Evolutionary conservation across 345 rosid genomes (phyloP).

Genomic region (Hevea brasiliensis): DNA sequence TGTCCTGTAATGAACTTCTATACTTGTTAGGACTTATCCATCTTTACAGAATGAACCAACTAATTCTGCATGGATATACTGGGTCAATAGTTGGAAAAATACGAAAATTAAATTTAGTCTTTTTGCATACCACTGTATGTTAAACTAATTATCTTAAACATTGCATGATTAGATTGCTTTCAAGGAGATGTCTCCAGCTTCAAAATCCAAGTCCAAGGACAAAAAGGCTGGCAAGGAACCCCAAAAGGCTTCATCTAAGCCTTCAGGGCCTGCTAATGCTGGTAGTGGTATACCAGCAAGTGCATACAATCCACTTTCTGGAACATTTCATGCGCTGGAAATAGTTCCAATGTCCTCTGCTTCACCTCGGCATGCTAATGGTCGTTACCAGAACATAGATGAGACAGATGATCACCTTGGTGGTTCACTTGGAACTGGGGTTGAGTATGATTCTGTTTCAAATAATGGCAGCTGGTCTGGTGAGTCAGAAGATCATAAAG

Average conservation of each 20-base stretch:
- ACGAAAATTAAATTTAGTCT: too few species aligned
- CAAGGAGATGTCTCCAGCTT: conserved; percentile 60
- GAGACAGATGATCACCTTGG: conserved; percentile 61
- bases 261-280: conserved; percentile 48
- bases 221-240: conserved; percentile 70
- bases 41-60: too few species aligned
- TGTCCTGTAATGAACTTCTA: too few species aligned
- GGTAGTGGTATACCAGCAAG: conserved; percentile 57
- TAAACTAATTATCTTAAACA: conserved; percentile 10
- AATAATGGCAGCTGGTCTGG: conserved; percentile 93
- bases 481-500: conserved; percentile 93
- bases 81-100: too few species aligned
- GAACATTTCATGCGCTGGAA: conserved; percentile 73
- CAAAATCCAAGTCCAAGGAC: conserved; percentile 74
- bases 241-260: conserved; percentile 54
- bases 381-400: conserved; percentile 69
- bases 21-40: too few species aligned
- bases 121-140: too few species aligned
- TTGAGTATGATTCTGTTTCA: conserved; percentile 75
- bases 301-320: conserved; percentile 72
- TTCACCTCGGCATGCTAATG: conserved; percentile 52
- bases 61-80: too few species aligned
- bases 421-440: conserved; percentile 45
- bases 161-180: conserved; percentile 30
- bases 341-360: conserved; percentile 47